These are phyloP conservation scores for Colletotrichum sp. DNA, from an alignment of 2,329 filamentous ascomycete genomes.

Conservation along the genomic window DNA sequence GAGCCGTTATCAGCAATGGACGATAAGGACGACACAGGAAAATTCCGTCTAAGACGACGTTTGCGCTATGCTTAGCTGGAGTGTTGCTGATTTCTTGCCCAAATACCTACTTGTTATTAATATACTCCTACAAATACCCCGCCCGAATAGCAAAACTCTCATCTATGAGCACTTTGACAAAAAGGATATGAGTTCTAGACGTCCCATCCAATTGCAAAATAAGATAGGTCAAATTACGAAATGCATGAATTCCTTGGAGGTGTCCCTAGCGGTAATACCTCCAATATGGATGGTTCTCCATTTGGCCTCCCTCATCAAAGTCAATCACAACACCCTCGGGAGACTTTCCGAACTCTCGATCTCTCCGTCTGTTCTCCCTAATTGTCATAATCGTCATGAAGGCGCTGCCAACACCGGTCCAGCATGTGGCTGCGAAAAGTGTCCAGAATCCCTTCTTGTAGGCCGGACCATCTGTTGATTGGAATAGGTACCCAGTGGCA, in stretches of 20 bases:
- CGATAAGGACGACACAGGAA: neutral
- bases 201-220: no score
- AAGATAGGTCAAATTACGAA: no score
- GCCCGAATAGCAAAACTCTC: no score
- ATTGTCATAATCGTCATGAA: constrained; percentile 18
- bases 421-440: constrained; percentile 7
- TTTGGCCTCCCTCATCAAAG: constrained; percentile 6
- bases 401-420: constrained; percentile 4
- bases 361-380: constrained; percentile 18
- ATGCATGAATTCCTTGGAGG: no score
- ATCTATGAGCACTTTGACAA: no score
- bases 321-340: constrained; percentile 1
- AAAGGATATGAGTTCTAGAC: no score
- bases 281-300: constrained; percentile 15
- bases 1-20: neutral
- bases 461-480: neutral
- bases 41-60: neutral
- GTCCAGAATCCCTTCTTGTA: constrained; percentile 15
- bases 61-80: neutral
- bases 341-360: constrained; percentile 15
- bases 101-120: no score
- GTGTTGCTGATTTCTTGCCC: no score
- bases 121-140: no score
- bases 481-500: constrained; percentile 9
- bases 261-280: neutral